Base-by-base conservation (phyloP, 2,329 filamentous ascomycete species). In the Shiraia sp. region DNA sequence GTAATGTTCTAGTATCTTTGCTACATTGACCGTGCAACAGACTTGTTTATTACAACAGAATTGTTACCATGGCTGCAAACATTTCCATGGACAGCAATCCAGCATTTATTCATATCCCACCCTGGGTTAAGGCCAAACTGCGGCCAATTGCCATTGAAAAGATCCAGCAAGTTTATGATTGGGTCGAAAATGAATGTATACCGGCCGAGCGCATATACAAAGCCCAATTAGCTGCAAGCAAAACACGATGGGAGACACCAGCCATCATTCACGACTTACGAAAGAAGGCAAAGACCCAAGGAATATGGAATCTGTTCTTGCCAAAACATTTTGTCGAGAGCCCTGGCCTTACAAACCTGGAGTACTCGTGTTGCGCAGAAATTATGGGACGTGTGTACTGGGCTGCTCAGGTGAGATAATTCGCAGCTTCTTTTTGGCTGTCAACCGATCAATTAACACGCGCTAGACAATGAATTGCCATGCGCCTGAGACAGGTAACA, bases 91-190 rank as follows among this genome's bases (percentile, higher is more conserved):
- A 66, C 33, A 60, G 49, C 42, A 54, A 61, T 32, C 68, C 67
- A 43, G 68, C 68, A n/a, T 71, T 72, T 44, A 49, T 53, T 10
- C 65, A 63, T 36, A 67, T 70, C 40, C 70, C 70, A 10, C 66
- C 67, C 31, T 75, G 73, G 70, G 74, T 75, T 13, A 77, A 76
- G 44, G 70, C 79, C 10, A 80, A 75, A 53, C 65, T 82, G 34
- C 79, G 67, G 50, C 56, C 53, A 0, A 62, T 71, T 40, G 72
- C 72, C 15, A 61, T 74, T 34, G 65, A 71, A 15, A 72, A 69
- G 53, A 75, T 75, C 19, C 57, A 66, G 32, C 65, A 66, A 33
- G 72, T 74, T 10, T 61, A 72, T 40, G 65, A 73, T 27, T 75
- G 67, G 63, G 71, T 74, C 22, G 72, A 75, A 51, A 68, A 59